A percentile compares a stretch with the other conserved stretches of the same genome.
phyloP scores from a whole-genome alignment of 352 stramenopile genomes.

The Phytophthora melonis region DNA sequence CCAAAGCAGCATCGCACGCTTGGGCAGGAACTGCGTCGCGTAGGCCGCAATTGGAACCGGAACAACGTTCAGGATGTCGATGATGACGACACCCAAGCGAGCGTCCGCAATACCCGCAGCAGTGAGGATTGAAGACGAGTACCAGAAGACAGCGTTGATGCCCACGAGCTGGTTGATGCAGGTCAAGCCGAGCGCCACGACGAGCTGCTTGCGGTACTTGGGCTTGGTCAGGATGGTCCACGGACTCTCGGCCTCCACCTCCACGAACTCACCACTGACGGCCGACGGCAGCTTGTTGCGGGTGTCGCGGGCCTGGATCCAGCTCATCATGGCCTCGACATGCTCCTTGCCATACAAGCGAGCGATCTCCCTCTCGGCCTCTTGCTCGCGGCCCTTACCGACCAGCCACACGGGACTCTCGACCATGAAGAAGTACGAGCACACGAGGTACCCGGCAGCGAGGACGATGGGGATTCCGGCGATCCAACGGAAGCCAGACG shows the following conservation, averaged over 20 bases:
- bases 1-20: slow-evolving; percentile 48
- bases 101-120: slow-evolving; percentile 53
- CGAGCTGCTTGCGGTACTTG: slow-evolving; percentile 43
- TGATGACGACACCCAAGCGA: slow-evolving; percentile 55
- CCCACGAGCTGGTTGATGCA: slow-evolving; percentile 59
- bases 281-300: slow-evolving; percentile 33
- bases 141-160: slow-evolving; percentile 74
- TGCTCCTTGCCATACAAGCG: slow-evolving; percentile 49
- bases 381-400: slow-evolving; percentile 30
- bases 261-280: slow-evolving; percentile 11
- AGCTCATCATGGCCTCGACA: slow-evolving; percentile 35
- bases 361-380: slow-evolving; percentile 38
- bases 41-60: slow-evolving; percentile 39
- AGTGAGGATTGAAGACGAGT: slow-evolving; percentile 65
- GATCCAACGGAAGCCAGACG: slow-evolving; percentile 59
- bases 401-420: slow-evolving; percentile 58
- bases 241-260: slow-evolving; percentile 25
- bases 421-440: slow-evolving; percentile 44
- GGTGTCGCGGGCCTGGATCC: slow-evolving; percentile 31
- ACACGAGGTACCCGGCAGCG: slow-evolving; percentile 27
- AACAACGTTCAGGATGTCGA: slow-evolving; percentile 61
- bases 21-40: slow-evolving; percentile 40
- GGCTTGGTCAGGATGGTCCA: slow-evolving; percentile 26
- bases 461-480: slow-evolving; percentile 37
- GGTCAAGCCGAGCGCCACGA: slow-evolving; percentile 45